These are phyloP conservation scores for Amanita subjunquillea DNA, from an alignment of 768 basidiomycete species.

Conservation along the genomic window DNA sequence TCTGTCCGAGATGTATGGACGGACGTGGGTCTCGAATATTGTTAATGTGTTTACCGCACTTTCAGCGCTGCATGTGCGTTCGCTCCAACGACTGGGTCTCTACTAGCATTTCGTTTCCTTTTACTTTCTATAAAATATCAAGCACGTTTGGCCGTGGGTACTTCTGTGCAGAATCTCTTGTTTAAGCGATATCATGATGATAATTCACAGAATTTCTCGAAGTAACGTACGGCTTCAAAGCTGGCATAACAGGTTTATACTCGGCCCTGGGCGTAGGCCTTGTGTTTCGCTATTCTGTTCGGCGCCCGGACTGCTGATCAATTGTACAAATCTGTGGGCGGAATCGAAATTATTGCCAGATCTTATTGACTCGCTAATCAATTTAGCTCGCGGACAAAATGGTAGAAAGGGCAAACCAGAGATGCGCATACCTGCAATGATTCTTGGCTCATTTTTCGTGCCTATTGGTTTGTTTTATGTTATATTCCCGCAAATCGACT, in stretches of 20 bases:
- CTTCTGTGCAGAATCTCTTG: background rate
- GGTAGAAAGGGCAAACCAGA: constrained; percentile 66
- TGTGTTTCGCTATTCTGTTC: constrained; percentile 31
- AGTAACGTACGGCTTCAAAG: constrained; percentile 36
- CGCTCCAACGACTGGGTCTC: constrained; percentile 39
- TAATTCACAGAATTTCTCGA: constrained; percentile 31
- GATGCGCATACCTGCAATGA: constrained; percentile 62
- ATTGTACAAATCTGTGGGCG: constrained; percentile 36
- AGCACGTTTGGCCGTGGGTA: constrained; percentile 51
- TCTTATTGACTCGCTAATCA: background rate
- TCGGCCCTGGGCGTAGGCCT: constrained; percentile 50
- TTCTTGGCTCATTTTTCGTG: constrained; percentile 59
- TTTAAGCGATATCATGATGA: background rate
- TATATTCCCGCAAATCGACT: background rate
- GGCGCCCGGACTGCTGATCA: constrained; percentile 38
- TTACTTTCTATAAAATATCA: constrained; percentile 65
- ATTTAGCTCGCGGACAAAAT: constrained; percentile 38
- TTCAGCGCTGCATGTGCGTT: constrained; percentile 66
- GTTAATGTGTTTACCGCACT: constrained; percentile 46
- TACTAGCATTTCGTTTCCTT: constrained; percentile 62
- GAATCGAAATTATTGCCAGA: background rate
- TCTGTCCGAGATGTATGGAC: constrained; percentile 65
- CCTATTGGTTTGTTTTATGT: constrained; percentile 65
- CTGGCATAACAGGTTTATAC: constrained; percentile 48
- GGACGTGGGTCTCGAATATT: constrained; percentile 62